These are phyloP conservation scores for Metarhizium album DNA, from an alignment of 2,329 filamentous ascomycete genomes.

Conservation along the genomic window DNA sequence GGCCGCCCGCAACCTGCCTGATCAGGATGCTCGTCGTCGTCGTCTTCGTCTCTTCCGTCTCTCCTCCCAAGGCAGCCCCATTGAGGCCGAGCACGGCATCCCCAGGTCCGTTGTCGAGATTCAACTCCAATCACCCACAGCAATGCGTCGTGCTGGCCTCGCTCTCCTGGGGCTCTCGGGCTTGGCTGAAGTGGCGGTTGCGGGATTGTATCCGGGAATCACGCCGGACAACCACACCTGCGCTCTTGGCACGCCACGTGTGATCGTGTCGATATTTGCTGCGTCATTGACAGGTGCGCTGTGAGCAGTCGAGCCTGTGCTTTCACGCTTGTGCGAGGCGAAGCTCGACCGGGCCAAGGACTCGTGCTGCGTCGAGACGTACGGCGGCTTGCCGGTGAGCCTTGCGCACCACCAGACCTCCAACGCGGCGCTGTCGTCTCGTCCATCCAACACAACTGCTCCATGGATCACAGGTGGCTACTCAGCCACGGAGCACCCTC, in stretches of 20 bases:
- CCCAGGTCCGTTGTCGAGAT: background rate
- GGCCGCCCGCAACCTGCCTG: background rate
- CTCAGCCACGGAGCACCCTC: constrained; percentile 55
- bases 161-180: background rate
- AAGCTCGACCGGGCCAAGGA: constrained; percentile 35
- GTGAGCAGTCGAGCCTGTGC: constrained; percentile 12
- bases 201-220: constrained; percentile 31
- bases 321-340: constrained; percentile 39
- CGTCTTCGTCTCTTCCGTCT: background rate
- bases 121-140: background rate
- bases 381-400: constrained; percentile 44
- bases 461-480: constrained; percentile 35
- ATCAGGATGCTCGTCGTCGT: background rate
- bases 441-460: background rate
- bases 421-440: background rate
- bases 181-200: constrained; percentile 13
- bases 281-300: background rate
- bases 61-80: background rate
- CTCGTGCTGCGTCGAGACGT: constrained; percentile 55
- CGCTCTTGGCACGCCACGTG: constrained; percentile 26
- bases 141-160: background rate
- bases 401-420: background rate
- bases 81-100: background rate
- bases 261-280: too few relatives aligned
- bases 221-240: constrained; percentile 47